phyloP scores from a whole-genome alignment of 768 basidiomycete genomes.

The Trametopsis cervina region DNA sequence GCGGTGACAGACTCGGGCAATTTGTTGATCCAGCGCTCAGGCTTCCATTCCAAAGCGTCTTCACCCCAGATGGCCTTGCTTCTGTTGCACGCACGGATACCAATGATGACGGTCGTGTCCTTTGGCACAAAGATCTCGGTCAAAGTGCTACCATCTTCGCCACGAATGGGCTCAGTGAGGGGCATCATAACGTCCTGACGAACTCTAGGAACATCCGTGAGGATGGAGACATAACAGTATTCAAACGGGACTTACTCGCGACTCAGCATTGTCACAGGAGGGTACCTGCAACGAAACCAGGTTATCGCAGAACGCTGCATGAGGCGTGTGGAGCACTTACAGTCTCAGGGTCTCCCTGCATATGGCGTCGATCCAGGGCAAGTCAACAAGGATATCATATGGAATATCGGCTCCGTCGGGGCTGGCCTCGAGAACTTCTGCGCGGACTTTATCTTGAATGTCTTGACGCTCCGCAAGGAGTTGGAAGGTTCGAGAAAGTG shows the following conservation, averaged over 20 bases:
- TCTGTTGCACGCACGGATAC: conserved; percentile 41
- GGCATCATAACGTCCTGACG: conserved; percentile 52
- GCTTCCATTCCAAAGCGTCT: conserved; percentile 50
- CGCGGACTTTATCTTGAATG: conserved; percentile 20
- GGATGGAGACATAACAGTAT: too few species aligned
- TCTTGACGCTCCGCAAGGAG: conserved; percentile 17
- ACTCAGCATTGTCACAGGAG: conserved; percentile 37
- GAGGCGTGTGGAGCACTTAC: too few species aligned
- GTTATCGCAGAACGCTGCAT: too few species aligned
- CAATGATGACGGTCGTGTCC: conserved; percentile 37
- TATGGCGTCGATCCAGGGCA: conserved; percentile 63
- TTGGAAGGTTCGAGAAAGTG: conserved; percentile 17
- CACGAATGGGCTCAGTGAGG: conserved; percentile 41
- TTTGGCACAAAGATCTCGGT: conserved; percentile 38
- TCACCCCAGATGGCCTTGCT: conserved; percentile 55
- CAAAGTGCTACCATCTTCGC: conserved; percentile 32
- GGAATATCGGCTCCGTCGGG: conserved; percentile 6
- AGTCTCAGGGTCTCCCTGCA: conserved; percentile 54
- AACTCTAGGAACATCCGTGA: too few species aligned
- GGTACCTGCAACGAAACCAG: conserved; percentile 29
- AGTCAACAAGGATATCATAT: conserved; percentile 16
- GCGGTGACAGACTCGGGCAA: conserved; percentile 14
- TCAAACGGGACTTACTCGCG: conserved; percentile 11
- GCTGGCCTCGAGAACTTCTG: conserved; percentile 13
- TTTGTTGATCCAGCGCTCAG: conserved; percentile 52